A percentile compares a stretch with the other conserved stretches of the same genome.
phyloP scores from a whole-genome alignment of 2,329 filamentous ascomycete species.

The Calonectria ilicicola region DNA sequence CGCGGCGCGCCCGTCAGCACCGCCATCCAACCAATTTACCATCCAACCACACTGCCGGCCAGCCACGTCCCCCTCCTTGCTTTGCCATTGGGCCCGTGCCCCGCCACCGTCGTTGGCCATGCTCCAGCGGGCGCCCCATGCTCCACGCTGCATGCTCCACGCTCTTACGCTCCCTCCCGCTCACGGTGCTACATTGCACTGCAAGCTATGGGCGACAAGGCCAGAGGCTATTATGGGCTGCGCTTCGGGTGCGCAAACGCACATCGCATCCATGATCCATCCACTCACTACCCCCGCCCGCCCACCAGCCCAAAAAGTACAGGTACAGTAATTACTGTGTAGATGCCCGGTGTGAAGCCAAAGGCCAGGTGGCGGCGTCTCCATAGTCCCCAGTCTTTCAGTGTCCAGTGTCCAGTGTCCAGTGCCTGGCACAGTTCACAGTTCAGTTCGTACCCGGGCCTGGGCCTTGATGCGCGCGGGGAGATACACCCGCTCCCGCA shows the following conservation, averaged over 20 bases:
- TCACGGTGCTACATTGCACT: neutral
- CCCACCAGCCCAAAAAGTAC: no score
- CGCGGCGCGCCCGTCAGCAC: neutral
- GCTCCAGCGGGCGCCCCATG: neutral
- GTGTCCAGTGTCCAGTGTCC: no score
- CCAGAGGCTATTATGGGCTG: neutral
- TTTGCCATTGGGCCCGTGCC: conserved; percentile 4
- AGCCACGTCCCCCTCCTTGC: conserved; percentile 6
- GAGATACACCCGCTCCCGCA: neutral
- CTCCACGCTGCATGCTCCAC: neutral
- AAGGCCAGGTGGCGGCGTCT: neutral
- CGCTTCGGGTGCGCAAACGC: neutral
- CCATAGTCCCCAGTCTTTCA: no score
- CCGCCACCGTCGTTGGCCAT: neutral
- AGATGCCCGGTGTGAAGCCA: neutral
- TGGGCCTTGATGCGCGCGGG: neutral
- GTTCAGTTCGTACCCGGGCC: neutral
- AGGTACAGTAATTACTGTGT: neutral
- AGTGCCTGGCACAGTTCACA: neutral
- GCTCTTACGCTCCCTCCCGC: neutral
- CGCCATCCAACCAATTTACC: conserved; percentile 1
- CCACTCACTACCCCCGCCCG: no score
- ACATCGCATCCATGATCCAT: neutral
- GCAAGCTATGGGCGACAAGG: neutral
- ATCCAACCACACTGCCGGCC: conserved; percentile 2